A percentile compares a stretch with the other conserved stretches of the same genome.
Evolutionary conservation across 2,329 filamentous ascomycete species (phyloP).

Genomic region (Blumeria hordei): DNA sequence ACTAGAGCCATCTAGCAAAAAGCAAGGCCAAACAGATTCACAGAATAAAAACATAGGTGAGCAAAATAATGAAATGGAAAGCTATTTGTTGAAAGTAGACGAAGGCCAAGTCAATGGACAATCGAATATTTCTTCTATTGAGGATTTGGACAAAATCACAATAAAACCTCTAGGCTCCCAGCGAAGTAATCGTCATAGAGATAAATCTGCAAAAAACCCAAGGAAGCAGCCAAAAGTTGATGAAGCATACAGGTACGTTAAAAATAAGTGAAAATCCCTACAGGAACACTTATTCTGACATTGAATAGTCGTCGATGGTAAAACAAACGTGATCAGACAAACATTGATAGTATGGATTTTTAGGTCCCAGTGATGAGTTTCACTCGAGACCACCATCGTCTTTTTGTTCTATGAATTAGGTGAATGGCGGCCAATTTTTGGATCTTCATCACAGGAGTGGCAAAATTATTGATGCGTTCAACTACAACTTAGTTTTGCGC

Average conservation of each 20-base stretch:
- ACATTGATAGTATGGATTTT: no score
- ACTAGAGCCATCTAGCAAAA: no score
- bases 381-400: no score
- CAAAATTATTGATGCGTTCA: background rate
- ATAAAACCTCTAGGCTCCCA: conserved; percentile 1
- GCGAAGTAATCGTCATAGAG: conserved; percentile 8
- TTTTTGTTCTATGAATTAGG: no score
- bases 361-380: no score
- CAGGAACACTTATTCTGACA: conserved; percentile 4
- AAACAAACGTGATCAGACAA: conserved; percentile 1
- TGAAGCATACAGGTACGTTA: conserved; percentile 17
- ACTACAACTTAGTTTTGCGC: background rate
- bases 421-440: no score
- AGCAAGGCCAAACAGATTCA: no score
- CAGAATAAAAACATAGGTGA: no score
- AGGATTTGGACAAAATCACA: conserved; percentile 11
- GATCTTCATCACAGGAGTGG: no score
- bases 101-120: conserved; percentile 3
- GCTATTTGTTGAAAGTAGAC: no score
- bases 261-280: background rate
- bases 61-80: no score
- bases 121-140: conserved; percentile 11
- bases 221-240: conserved; percentile 18
- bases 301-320: conserved; percentile 18
- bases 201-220: conserved; percentile 16